A percentile compares a stretch with the other conserved stretches of the same genome.
Conservation (phyloP, 768 basidiomycete species). For the Pisolithus tinctorius region DNA sequence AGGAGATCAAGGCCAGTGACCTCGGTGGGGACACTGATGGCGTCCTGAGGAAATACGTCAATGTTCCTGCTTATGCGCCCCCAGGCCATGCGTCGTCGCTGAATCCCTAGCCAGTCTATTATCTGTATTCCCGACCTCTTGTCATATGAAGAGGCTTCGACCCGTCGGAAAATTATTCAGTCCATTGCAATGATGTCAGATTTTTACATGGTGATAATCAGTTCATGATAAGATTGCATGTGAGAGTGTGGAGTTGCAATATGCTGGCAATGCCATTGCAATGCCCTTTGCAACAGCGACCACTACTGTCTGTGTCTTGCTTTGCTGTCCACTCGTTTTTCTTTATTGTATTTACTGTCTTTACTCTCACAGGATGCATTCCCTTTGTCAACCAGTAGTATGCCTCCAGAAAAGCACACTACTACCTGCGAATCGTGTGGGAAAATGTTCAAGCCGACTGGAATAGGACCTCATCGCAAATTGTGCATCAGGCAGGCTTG, state of each 20-base stretch:
- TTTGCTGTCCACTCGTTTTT: too few species aligned
- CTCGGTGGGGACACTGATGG: conserved; percentile 47
- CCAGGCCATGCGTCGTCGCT: conserved; percentile 27
- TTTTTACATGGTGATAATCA: background rate
- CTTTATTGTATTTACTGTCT: too few species aligned
- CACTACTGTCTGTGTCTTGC: too few species aligned
- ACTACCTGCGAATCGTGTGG: background rate
- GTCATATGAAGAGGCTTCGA: too few species aligned
- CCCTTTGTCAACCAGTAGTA: background rate
- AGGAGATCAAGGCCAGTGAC: conserved; percentile 16
- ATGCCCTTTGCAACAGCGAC: background rate
- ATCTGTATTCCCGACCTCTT: too few species aligned
- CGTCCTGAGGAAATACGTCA: conserved; percentile 16
- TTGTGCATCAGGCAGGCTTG: background rate
- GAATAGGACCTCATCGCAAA: background rate
- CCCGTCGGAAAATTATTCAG: too few species aligned
- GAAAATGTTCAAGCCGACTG: background rate
- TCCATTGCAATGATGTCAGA: background rate
- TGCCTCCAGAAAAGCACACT: background rate
- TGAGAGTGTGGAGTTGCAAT: background rate
- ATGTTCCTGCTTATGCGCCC: conserved; percentile 41
- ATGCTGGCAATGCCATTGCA: background rate
- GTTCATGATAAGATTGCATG: background rate
- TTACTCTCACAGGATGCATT: too few species aligned
- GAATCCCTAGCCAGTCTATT: too few species aligned